phyloP scores from a whole-genome alignment of 208 protist genomes.

The Crithidia sp. region DNA sequence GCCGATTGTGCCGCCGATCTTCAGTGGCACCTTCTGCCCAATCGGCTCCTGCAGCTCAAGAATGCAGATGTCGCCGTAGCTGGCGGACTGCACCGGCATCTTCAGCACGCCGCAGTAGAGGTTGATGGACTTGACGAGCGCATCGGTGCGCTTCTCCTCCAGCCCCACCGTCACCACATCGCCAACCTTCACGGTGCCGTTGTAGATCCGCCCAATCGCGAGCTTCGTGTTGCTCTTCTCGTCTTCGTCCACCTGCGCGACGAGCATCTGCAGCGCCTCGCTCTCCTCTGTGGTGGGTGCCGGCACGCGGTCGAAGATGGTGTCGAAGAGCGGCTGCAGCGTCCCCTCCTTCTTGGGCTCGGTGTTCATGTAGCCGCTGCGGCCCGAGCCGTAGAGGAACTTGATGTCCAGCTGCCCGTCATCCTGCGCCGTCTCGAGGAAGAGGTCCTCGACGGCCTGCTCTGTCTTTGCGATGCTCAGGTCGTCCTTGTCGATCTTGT shows the following conservation, averaged over 20 bases:
- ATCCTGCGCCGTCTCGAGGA: slow-evolving; percentile 92
- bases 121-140: slow-evolving; percentile 85
- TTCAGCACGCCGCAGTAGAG: slow-evolving; percentile 88
- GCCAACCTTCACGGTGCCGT: slow-evolving; percentile 88
- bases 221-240: slow-evolving; percentile 81
- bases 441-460: slow-evolving; percentile 96
- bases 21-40: slow-evolving; percentile 86
- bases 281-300: slow-evolving; percentile 53
- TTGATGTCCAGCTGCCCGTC: slow-evolving; percentile 96
- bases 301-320: slow-evolving; percentile 91
- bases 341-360: slow-evolving; percentile 72
- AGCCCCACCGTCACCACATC: slow-evolving; percentile 86
- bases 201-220: slow-evolving; percentile 93
- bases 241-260: slow-evolving; percentile 94
- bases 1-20: slow-evolving; percentile 89
- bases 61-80: slow-evolving; percentile 88
- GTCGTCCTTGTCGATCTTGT: slow-evolving; percentile 97
- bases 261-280: slow-evolving; percentile 93
- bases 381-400: slow-evolving; percentile 95
- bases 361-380: slow-evolving; percentile 92
- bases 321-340: slow-evolving; percentile 94
- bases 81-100: slow-evolving; percentile 59
- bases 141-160: slow-evolving; percentile 85
- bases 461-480: slow-evolving; percentile 91
- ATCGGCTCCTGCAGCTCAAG: slow-evolving; percentile 85